Evolutionary conservation across 169 alveolate genomes (phyloP).

Genomic region (Babesia sp.): DNA sequence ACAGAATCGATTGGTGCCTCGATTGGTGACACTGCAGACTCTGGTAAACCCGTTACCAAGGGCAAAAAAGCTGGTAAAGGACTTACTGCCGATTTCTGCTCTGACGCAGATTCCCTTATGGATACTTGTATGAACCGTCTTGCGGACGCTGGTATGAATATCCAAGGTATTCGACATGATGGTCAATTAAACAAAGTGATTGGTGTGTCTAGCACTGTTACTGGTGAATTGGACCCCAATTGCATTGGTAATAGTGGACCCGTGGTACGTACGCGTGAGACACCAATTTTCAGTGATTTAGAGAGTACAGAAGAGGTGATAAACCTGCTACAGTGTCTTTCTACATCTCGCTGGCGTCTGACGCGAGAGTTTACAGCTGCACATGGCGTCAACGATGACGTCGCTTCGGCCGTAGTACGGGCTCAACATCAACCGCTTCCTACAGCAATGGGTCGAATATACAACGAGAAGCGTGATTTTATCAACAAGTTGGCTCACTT

Average conservation of each 20-base stretch:
- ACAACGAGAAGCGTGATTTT: slow-evolving; percentile 27
- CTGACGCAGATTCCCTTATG: background rate
- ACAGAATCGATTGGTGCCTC: background rate
- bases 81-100: background rate
- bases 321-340: slow-evolving; percentile 28
- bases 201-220: too few species aligned
- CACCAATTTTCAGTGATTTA: slow-evolving; percentile 28
- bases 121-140: background rate
- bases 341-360: slow-evolving; percentile 58
- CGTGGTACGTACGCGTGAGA: background rate
- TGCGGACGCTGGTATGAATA: background rate
- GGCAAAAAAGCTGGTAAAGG: background rate
- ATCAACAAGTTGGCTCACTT: slow-evolving; percentile 43
- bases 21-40: background rate
- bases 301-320: slow-evolving; percentile 56
- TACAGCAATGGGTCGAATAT: background rate
- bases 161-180: background rate
- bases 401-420: slow-evolving; percentile 13
- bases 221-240: background rate
- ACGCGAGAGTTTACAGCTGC: slow-evolving; percentile 56
- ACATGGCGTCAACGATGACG: slow-evolving; percentile 45
- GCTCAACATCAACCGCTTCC: background rate
- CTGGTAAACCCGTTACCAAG: background rate
- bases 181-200: too few species aligned
- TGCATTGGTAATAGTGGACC: background rate